Percentiles rank a stretch among this genome's conserved stretches.
These are phyloP conservation scores for Verticillium isaacii DNA, from an alignment of 2,329 filamentous ascomycete genomes.

Conservation along the genomic window DNA sequence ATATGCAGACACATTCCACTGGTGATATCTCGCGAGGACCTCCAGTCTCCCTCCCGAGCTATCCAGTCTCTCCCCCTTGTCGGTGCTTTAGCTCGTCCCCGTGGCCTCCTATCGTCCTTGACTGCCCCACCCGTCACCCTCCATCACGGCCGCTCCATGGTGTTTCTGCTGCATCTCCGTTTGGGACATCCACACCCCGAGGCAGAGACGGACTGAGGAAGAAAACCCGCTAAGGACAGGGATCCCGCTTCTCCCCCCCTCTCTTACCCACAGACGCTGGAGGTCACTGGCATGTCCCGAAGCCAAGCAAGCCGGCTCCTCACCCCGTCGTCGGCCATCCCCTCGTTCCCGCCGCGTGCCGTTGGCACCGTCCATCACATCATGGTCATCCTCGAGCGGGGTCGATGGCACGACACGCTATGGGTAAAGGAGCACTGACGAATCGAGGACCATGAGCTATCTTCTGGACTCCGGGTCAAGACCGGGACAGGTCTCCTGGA, in stretches of 20 bases:
- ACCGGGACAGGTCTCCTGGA: constrained; percentile 29
- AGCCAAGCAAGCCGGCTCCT: not conserved
- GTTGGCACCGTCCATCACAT: constrained; percentile 24
- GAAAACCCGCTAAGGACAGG: not conserved
- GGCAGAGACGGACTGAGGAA: not conserved
- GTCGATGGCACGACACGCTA: constrained; percentile 18
- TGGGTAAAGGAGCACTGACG: constrained; percentile 25
- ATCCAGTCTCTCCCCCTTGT: not conserved
- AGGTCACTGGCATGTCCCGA: not conserved
- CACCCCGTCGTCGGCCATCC: constrained; percentile 5
- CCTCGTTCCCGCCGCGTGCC: constrained; percentile 16
- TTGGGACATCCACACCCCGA: not conserved
- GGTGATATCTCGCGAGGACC: not conserved
- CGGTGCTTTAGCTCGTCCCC: not conserved
- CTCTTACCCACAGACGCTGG: not conserved
- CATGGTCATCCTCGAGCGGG: constrained; percentile 35
- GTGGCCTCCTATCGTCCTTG: not conserved
- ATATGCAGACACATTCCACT: constrained; percentile 29
- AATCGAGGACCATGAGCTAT: constrained; percentile 40
- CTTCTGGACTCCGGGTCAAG: constrained; percentile 29
- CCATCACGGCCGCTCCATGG: not conserved
- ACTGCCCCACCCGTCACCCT: not conserved
- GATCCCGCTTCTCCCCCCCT: not conserved
- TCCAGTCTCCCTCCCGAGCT: not conserved
- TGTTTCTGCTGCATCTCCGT: not conserved